Evolutionary conservation across 176 grass and related monocot genomes (phyloP).

Genomic region (Dendrocalamus sinicus): DNA sequence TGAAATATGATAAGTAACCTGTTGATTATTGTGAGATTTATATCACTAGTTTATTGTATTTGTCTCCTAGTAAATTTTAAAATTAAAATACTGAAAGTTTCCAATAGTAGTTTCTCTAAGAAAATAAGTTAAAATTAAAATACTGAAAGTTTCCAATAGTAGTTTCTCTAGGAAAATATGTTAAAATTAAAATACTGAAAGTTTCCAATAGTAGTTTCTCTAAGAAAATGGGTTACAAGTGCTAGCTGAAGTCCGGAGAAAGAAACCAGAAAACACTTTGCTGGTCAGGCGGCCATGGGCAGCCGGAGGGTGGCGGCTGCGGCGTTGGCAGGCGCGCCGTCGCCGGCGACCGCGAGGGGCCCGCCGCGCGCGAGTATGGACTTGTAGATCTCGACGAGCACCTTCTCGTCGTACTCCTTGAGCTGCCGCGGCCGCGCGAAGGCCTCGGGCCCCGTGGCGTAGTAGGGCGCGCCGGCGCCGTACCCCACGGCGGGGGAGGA

Average conservation of each 20-base stretch:
- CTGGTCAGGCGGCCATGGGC: slow-evolving; percentile 16
- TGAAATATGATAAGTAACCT: too few species aligned
- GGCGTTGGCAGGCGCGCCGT: neutral
- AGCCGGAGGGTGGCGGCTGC: slow-evolving; percentile 27
- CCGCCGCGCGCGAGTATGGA: slow-evolving; percentile 52
- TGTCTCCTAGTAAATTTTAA: too few species aligned
- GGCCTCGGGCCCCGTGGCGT: neutral
- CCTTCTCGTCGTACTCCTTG: slow-evolving; percentile 74
- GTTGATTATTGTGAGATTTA: too few species aligned
- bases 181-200: too few species aligned
- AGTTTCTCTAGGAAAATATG: neutral
- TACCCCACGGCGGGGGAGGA: slow-evolving; percentile 49
- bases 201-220: neutral
- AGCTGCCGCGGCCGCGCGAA: slow-evolving; percentile 20
- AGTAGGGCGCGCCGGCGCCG: slow-evolving; percentile 38
- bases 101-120: neutral
- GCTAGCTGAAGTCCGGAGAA: neutral
- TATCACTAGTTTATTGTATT: too few species aligned
- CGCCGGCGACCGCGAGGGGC: neutral
- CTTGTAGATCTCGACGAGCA: slow-evolving; percentile 72
- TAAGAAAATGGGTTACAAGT: neutral
- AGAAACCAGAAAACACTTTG: neutral
- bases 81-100: too few species aligned
- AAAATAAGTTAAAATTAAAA: neutral
- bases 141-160: too few species aligned